Evolutionary conservation across 2,329 filamentous ascomycete genomes (phyloP), one percentile per base, ranked within the genome.

Genomic region (Didymella pomorum): DNA sequence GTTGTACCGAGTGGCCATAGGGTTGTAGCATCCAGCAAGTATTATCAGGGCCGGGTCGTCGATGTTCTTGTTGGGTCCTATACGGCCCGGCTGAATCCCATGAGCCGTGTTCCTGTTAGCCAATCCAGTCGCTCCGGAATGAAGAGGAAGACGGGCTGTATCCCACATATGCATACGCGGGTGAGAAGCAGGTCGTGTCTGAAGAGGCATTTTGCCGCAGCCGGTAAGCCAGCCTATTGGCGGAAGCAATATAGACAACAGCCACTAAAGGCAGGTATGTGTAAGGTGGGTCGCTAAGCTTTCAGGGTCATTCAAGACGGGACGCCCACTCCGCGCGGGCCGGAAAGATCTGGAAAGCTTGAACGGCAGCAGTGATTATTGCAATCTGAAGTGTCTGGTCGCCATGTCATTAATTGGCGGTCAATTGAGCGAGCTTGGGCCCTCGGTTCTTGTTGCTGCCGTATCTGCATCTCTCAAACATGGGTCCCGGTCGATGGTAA

Each of bases 211-310:
- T 35, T 7, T 47, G 20, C 28, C 25, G 18, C 21, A 43, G 28
- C 16, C 48, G 31, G 39, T 23, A 45, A 33, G 25, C 39, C 33
- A 31, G 37, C 37, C 49, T 20, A 49, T 49, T 57, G 50, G 50
- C 14, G 48, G 21, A 16, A 50, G 28, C 12, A 28, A 31, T 26
- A 12, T 44, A 41, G 21, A 33, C 28, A 26, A 8, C 18, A 43
- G 39, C 50, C 49, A 48, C 20, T 26, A 42, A 33, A 20, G n/a
- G 42, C 42, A 47, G 28, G 35, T 23, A 43, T 47, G 25, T 35
- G 50, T 48, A 45, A 20, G 44, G 35, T 23, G 18, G 35, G 42
- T 35, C 28, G 35, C 18, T 43, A 29, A 44, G 35, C 39, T 21
- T 44, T n/a, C 21, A 31, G 49, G 37, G 44, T 14, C 21, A 1